Base-by-base conservation (phyloP, 2,329 filamentous ascomycete species). In the Setomelanomma holmii region DNA sequence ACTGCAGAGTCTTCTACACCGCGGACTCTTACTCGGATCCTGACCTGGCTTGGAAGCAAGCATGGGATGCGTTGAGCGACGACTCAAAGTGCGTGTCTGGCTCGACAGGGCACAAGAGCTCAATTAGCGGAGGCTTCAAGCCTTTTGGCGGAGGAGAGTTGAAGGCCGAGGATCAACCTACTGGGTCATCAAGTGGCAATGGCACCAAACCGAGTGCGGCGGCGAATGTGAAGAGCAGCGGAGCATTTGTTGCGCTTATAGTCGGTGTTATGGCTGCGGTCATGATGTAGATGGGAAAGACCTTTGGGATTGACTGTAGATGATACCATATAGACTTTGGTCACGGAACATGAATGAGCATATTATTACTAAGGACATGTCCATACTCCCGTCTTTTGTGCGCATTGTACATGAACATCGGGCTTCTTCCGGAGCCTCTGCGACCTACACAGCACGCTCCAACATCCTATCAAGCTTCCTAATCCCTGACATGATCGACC, bases 1-100 rank as follows among this genome's bases (percentile, higher is more conserved):
- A 87, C 58, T 88, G 85, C 63, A 79, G 82, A 12, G 66, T 87
- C 23, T 88, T 82, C 60, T 87, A 82, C 55, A 88, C 85, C 0
- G 61, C 76, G n/a, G 71, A 78, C 3, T 86, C 83, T 63, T 67
- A 82, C 30, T 68, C 73, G 4, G 75, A 84, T 50, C 76, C 81
- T 1, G 75, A 75, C 4, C 75, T 71, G 4, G 70, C 82, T 16
- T 88, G 85, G 85, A 75, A 74, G 24, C 71, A 72, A 35, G 69
- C 56, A 0, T 67, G 60, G 59, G 60, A 67, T 40, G 67, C 63
- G 1, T 62, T 59, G 30, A 44, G 49, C 33, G 51, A 65, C 27
- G 52, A 61, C 12, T 45, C 34, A 6, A 59, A 59, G 39, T 72
- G 69, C 42, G 69, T 70, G 0, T 41, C 60, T 27, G 64, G 62